phyloP scores from a whole-genome alignment of 2,329 filamentous ascomycete genomes.

The Huntiella savannae region DNA sequence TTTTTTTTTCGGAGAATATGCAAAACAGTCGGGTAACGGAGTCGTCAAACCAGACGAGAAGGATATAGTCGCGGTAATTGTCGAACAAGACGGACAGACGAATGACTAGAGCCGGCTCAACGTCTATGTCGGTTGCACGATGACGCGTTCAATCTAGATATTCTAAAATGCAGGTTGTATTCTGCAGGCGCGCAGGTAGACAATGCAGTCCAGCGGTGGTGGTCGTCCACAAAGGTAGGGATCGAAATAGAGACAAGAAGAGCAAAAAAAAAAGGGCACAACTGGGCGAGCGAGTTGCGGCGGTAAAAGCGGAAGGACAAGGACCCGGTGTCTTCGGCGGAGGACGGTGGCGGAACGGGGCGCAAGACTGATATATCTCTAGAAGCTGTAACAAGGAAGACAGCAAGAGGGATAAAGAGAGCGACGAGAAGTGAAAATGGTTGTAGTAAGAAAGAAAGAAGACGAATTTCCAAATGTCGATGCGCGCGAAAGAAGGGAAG shows the following conservation, averaged over 20 bases:
- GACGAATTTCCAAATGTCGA: not conserved
- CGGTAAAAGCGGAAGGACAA: too few relatives aligned
- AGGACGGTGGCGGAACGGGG: too few relatives aligned
- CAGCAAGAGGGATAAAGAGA: conserved; percentile 8
- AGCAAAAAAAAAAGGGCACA: too few relatives aligned
- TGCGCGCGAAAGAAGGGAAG: not conserved
- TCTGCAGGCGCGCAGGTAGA: too few relatives aligned
- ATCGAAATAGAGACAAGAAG: too few relatives aligned
- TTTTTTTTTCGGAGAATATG: not conserved
- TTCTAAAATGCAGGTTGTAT: not conserved
- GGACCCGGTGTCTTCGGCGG: too few relatives aligned
- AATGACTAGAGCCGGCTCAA: too few relatives aligned
- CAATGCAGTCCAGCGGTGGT: too few relatives aligned
- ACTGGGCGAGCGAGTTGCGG: too few relatives aligned
- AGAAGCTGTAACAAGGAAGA: conserved; percentile 9
- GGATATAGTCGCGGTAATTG: not conserved
- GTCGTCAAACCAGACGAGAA: not conserved
- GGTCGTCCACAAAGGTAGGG: too few relatives aligned
- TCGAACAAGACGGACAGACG: not conserved
- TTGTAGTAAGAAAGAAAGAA: not conserved
- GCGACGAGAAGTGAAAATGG: conserved; percentile 6
- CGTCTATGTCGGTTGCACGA: too few relatives aligned
- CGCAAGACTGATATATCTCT: not conserved
- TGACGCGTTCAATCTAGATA: not conserved
- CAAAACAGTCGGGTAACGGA: not conserved